A percentile compares a stretch with the other conserved stretches of the same genome.
Evolutionary conservation across 2,329 filamentous ascomycete genomes (phyloP).

Genomic region (Parascedosporium putredinis): DNA sequence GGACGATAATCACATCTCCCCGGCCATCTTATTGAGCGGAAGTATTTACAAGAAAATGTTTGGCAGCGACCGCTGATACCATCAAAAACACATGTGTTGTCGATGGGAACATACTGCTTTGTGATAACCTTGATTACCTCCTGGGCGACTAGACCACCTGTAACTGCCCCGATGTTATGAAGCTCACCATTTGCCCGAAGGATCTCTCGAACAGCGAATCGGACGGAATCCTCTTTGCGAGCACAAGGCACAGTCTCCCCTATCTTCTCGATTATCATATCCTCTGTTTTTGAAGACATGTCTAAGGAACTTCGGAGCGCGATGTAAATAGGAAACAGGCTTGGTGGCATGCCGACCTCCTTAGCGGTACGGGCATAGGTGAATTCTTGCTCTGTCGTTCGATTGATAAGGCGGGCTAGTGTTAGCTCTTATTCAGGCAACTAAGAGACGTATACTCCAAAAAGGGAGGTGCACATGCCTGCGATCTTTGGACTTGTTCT

Average conservation of each 20-base stretch:
- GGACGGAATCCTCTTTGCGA: constrained; percentile 36
- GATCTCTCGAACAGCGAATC: constrained; percentile 52
- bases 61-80: constrained; percentile 54
- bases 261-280: constrained; percentile 1
- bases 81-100: constrained; percentile 62
- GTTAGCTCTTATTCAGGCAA: no score
- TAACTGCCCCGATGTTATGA: constrained; percentile 82
- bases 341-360: constrained; percentile 39
- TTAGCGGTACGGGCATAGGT: constrained; percentile 43
- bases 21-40: no score
- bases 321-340: constrained; percentile 59
- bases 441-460: no score
- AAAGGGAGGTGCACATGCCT: constrained; percentile 38
- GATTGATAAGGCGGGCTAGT: no score
- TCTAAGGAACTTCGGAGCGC: constrained; percentile 35
- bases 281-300: not conserved
- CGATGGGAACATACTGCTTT: constrained; percentile 60
- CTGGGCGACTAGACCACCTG: constrained; percentile 90
- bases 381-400: constrained; percentile 43
- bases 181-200: constrained; percentile 74
- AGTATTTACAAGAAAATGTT: constrained; percentile 42
- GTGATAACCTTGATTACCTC: constrained; percentile 87
- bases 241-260: constrained; percentile 28
- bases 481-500: constrained; percentile 39
- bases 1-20: no score